These are phyloP conservation scores for Globisporangium splendens DNA, from an alignment of 352 stramenopile genomes.

Conservation along the genomic window DNA sequence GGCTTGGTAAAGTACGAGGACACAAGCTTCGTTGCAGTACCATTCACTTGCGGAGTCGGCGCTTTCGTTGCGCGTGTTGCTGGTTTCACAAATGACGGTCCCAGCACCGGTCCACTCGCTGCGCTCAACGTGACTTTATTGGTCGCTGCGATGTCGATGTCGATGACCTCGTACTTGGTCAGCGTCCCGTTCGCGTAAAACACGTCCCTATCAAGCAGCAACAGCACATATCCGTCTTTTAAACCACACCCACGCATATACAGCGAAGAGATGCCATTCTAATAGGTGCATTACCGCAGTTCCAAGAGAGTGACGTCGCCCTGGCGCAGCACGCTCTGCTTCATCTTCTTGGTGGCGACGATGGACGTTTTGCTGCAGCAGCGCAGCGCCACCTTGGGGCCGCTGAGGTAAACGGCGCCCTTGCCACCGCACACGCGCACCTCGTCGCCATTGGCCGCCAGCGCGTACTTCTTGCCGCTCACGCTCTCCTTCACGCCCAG, in stretches of 20 bases:
- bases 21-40: constrained; percentile 19
- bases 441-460: constrained; percentile 47
- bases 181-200: constrained; percentile 85
- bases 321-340: constrained; percentile 71
- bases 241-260: neutral
- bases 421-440: constrained; percentile 64
- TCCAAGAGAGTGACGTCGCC: constrained; percentile 71
- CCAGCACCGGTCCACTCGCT: constrained; percentile 24
- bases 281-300: constrained; percentile 21
- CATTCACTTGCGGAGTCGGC: neutral
- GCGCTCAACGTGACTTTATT: constrained; percentile 29
- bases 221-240: too few species aligned
- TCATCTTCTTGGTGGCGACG: constrained; percentile 64
- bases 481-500: constrained; percentile 75
- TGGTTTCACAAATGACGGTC: constrained; percentile 10
- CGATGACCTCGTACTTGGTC: constrained; percentile 82
- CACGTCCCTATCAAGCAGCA: constrained; percentile 53
- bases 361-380: constrained; percentile 77
- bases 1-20: constrained; percentile 37
- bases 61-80: neutral
- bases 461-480: constrained; percentile 47
- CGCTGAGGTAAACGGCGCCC: constrained; percentile 64
- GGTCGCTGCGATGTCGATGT: constrained; percentile 28
- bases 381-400: constrained; percentile 62
- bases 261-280: neutral